phyloP scores from a whole-genome alignment of 202 grass and related monocot species.

The Zoysia matrella region DNA sequence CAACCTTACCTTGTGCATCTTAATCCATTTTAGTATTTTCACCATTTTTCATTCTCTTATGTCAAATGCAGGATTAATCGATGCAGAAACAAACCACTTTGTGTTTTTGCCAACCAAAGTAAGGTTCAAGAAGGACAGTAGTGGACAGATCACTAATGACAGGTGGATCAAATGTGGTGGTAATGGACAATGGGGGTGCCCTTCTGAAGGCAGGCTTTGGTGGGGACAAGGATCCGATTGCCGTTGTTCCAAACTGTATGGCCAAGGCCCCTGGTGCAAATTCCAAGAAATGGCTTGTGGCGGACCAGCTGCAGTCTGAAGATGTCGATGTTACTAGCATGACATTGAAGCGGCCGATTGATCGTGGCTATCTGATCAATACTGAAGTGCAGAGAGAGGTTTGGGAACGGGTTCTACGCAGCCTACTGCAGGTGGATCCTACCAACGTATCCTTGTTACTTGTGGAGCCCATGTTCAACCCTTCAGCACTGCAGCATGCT shows the following conservation, averaged over 20 bases:
- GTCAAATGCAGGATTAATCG: slow-evolving; percentile 1
- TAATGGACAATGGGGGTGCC: slow-evolving; percentile 92
- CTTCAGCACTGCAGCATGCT: slow-evolving; percentile 69
- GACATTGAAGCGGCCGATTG: slow-evolving; percentile 78
- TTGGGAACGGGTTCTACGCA: slow-evolving; percentile 79
- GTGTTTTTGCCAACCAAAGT: not conserved
- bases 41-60: not conserved
- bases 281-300: slow-evolving; percentile 82
- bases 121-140: not conserved
- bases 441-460: slow-evolving; percentile 72
- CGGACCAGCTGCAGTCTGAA: slow-evolving; percentile 76
- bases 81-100: not conserved
- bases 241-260: slow-evolving; percentile 86
- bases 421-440: slow-evolving; percentile 66
- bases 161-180: slow-evolving; percentile 64
- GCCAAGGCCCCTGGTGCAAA: slow-evolving; percentile 50
- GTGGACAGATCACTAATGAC: slow-evolving; percentile 31
- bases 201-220: slow-evolving; percentile 92
- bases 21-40: not conserved
- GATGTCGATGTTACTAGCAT: slow-evolving; percentile 82
- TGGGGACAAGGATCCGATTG: slow-evolving; percentile 72
- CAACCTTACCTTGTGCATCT: not conserved
- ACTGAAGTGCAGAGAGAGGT: slow-evolving; percentile 80
- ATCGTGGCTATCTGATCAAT: slow-evolving; percentile 95
- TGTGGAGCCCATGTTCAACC: slow-evolving; percentile 87